Base-by-base conservation (phyloP, 2,329 filamentous ascomycete genomes). In the Trichophyton mentagrophytes region DNA sequence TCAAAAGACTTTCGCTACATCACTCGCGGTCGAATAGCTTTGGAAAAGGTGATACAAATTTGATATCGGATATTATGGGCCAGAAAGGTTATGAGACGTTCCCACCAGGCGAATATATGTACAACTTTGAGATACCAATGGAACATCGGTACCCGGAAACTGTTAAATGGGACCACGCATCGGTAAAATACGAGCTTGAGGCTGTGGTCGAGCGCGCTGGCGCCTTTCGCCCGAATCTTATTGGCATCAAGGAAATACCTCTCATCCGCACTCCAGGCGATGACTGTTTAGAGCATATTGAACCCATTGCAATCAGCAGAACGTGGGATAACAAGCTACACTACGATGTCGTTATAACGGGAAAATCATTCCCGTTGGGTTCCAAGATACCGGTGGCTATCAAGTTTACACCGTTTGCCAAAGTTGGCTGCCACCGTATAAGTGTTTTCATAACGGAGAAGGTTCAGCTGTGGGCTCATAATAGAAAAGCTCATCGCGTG, bases 281-380 rank as follows among this genome's bases (percentile, higher is more conserved):
- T 73, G 83, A 90, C 53, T 96, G 90, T 0, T 78, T 96, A 25
- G 91, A 96, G 72, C 90, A 90, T 72, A 87, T 90, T 27, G 91
- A 96, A 70, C 91, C 91, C 2, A 96, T 96, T 67, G 92, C 90
- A 9, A 96, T 96, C 69, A 92, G 88, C 65, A 81, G 91, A 20
- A 90, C 89, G 64, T 96, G 91, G 91, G 91, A 96, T 71, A 90
- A 96, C 66, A 91, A 96, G 69, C 78, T 96, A 36, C 90, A 95
- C 69, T 96, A 96, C 74, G 91, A 96, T 68, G 96, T 96, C 66
- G 86, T 96, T 70, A 95, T 96, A 60, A 96, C 90, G 1, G 91
- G 91, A 60, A 96, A 96, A 79, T 95, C 90, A 0, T 96, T 96
- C 63, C 89, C 91, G 0, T 82, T 96, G 20, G 91, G 91, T 15